Percentiles rank a stretch among this genome's conserved stretches.
Conservation (phyloP, 306 rosid genomes). For the Ochetophila trinervis region DNA sequence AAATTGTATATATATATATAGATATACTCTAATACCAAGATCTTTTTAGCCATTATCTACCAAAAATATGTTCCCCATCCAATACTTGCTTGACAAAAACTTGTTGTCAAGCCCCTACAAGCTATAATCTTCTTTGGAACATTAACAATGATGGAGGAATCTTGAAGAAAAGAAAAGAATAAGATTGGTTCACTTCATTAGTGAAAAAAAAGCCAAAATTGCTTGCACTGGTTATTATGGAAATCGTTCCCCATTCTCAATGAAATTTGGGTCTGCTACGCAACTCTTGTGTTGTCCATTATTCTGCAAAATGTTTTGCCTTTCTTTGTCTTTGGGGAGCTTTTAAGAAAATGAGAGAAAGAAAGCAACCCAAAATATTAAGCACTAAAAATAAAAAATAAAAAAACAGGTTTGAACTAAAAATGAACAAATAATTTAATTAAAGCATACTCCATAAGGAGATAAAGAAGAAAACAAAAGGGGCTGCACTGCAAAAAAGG, state of each 20-base stretch:
- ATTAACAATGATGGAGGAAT: constrained; percentile 27
- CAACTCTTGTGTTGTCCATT: no score
- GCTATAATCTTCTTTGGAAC: background rate
- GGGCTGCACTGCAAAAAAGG: constrained; percentile 20
- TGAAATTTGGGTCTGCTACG: constrained; percentile 4
- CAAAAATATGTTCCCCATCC: constrained; percentile 32
- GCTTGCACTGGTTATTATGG: constrained; percentile 13
- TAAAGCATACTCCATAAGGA: constrained; percentile 18
- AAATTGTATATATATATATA: no score
- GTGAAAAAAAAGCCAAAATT: constrained; percentile 12
- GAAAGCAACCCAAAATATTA: constrained; percentile 10
- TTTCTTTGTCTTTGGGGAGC: no score
- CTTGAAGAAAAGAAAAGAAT: constrained; percentile 17
- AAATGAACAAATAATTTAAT: constrained; percentile 7
- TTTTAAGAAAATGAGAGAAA: background rate
- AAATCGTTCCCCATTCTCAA: background rate
- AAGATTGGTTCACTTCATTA: background rate
- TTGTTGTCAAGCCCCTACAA: constrained; percentile 29
- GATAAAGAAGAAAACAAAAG: constrained; percentile 20
- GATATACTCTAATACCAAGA: constrained; percentile 14
- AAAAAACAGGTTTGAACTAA: background rate
- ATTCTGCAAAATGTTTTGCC: background rate
- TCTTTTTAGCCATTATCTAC: no score
- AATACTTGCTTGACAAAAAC: constrained; percentile 33
- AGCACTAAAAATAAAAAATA: constrained; percentile 1